Evolutionary conservation across 176 grass and related monocot species (phyloP), one percentile per base, ranked within the genome.

Genomic region (Urochloa ruziziensis): DNA sequence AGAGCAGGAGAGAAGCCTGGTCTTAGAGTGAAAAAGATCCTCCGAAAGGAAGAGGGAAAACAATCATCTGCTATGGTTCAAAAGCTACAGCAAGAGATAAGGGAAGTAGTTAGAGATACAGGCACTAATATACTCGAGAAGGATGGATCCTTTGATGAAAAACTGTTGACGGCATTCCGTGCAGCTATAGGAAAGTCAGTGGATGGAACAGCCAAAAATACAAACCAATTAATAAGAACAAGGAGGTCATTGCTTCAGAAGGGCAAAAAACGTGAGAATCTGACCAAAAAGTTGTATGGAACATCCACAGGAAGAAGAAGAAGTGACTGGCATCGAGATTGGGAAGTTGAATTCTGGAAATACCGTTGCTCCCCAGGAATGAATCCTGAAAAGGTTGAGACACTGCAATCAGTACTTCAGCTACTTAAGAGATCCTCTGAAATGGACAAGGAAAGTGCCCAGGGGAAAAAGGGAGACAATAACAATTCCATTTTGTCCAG

Each of bases 341-440:
- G 85, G 85, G 92, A 98, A 53, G 87, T 98, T 78, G 96, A 98
- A 67, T 98, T 98, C 69, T 98, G 93, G 96, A 95, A 91, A 90
- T 72, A 93, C 60, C 90, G 87, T 29, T 98, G 96, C 76, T 84
- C 84, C 72, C 85, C 96, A 68, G 94, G 86, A 71, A 36, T 83
- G 78, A 88, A 95, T 56, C 84, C 85, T 80, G 93, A 95, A 90
- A 95, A 98, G 72, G 75, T 95, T 49, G 87, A 98, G 82, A 93
- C 91, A 79, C 67, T 98, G 74, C 96, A 93, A 77, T 95, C 91
- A 73, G 93, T 98, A 85, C 96, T 98, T 87, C 82, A 93, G 71
- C 77, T 95, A 76, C 89, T 98, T 60, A 95, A 88, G 80, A 92
- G 91, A 70, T 84, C 87, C 66, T 90, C 92, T 49, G 86, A 87